Conservation (phyloP, 2,329 filamentous ascomycete species). For the Scytalidium sp. region DNA sequence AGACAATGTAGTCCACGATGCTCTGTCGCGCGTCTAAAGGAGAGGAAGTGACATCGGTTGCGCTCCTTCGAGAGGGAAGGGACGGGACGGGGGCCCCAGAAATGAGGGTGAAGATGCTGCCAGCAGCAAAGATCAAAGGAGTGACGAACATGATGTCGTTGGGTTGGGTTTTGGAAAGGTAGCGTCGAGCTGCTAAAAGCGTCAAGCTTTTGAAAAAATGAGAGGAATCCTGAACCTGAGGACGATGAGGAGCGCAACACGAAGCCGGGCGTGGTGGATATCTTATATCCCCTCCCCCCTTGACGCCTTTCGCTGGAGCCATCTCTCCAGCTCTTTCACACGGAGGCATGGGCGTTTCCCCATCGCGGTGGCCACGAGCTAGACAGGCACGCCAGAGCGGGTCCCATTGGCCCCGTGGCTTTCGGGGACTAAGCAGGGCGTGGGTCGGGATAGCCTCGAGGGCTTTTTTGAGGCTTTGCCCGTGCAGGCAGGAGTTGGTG, state of each 20-base stretch:
- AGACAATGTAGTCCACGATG: conserved; percentile 7
- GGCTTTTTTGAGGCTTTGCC: no score
- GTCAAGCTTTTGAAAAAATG: neutral
- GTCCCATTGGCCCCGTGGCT: no score
- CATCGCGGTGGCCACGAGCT: no score
- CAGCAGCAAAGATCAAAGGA: conserved; percentile 16
- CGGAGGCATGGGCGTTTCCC: no score
- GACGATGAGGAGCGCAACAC: neutral
- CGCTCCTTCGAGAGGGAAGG: conserved; percentile 2
- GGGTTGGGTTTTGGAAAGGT: neutral
- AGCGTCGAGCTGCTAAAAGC: neutral
- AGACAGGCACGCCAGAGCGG: no score
- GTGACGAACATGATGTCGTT: conserved; percentile 12
- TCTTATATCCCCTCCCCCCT: conserved; percentile 24
- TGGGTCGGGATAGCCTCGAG: no score
- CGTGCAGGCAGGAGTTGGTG: no score
- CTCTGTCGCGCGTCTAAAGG: conserved; percentile 2
- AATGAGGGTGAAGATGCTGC: conserved; percentile 16
- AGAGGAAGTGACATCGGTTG: conserved; percentile 1
- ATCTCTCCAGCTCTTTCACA: no score
- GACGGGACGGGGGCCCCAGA: conserved; percentile 10
- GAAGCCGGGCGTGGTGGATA: neutral
- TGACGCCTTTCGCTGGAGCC: conserved; percentile 61
- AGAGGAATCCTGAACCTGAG: neutral
- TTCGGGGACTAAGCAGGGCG: no score